Evolutionary conservation across 1,284 basidiomycete species (phyloP).

Genomic region (Pseudozyma thailandica): DNA sequence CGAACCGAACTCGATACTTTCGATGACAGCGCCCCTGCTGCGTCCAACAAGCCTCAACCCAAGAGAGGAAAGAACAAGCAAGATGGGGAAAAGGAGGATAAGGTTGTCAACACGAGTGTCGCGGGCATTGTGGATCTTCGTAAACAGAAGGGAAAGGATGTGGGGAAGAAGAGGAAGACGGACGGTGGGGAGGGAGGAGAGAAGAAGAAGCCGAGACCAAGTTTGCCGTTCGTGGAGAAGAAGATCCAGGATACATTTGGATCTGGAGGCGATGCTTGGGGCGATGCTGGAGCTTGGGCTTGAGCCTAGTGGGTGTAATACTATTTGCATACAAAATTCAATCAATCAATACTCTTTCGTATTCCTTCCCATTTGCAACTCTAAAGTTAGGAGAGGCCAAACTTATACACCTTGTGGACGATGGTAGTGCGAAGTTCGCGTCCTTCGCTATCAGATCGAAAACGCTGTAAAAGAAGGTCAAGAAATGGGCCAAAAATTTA

Average conservation of each 20-base stretch:
- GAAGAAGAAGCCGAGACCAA: conserved; percentile 23
- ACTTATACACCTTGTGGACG: too few species aligned
- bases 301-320: conserved; percentile 1
- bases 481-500: conserved; percentile 4
- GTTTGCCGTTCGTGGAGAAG: conserved; percentile 14
- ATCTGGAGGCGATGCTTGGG: conserved; percentile 34
- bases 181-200: background rate
- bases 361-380: too few species aligned
- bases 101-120: conserved; percentile 28
- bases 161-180: conserved; percentile 22
- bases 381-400: too few species aligned
- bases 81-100: conserved; percentile 7
- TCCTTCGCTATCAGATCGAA: too few species aligned
- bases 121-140: conserved; percentile 37
- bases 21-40: conserved; percentile 11
- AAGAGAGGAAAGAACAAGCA: conserved; percentile 6
- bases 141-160: conserved; percentile 14
- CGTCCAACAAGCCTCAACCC: background rate
- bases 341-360: too few species aligned
- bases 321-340: too few species aligned
- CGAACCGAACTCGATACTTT: conserved; percentile 24
- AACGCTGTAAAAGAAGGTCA: conserved; percentile 5
- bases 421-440: too few species aligned
- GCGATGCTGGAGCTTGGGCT: conserved; percentile 23
- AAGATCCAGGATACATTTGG: conserved; percentile 18